phyloP scores from a whole-genome alignment of 1,284 basidiomycete genomes.

The Cryptococcus sp. region DNA sequence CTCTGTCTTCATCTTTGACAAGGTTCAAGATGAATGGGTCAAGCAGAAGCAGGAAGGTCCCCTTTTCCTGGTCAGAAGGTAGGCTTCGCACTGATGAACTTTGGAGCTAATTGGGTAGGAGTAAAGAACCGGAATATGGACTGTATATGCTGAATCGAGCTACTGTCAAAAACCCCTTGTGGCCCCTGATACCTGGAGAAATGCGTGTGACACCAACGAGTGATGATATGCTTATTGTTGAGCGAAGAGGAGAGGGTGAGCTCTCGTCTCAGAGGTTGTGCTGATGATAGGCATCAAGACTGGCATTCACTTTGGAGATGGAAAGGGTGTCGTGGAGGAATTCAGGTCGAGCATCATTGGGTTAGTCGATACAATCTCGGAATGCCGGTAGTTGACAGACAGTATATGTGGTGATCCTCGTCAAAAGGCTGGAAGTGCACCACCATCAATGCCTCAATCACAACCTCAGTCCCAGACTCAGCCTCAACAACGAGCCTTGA shows the following conservation, averaged over 20 bases:
- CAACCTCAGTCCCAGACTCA: no score
- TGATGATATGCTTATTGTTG: slow-evolving; percentile 36
- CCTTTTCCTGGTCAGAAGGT: slow-evolving; percentile 40
- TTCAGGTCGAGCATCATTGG: slow-evolving; percentile 29
- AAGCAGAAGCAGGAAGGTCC: slow-evolving; percentile 46
- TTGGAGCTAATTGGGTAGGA: slow-evolving; percentile 11
- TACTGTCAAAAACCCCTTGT: slow-evolving; percentile 36
- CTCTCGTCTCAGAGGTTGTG: slow-evolving; percentile 4
- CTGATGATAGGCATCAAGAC: slow-evolving; percentile 13
- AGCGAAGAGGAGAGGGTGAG: slow-evolving; percentile 40
- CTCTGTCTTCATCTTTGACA: slow-evolving; percentile 39
- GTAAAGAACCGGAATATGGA: slow-evolving; percentile 37
- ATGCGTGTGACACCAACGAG: slow-evolving; percentile 38
- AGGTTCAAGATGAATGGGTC: slow-evolving; percentile 28
- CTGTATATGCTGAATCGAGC: slow-evolving; percentile 43
- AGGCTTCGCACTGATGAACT: slow-evolving; percentile 4
- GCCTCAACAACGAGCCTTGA: no score
- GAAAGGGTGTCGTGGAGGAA: slow-evolving; percentile 20
- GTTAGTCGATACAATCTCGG: slow-evolving; percentile 12
- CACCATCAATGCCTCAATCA: no score
- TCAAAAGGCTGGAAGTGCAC: neutral
- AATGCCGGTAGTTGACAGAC: slow-evolving; percentile 1
- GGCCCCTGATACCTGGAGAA: slow-evolving; percentile 38
- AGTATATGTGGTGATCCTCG: slow-evolving; percentile 40
- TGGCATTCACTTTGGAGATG: slow-evolving; percentile 41